A percentile compares a stretch with the other conserved stretches of the same genome.
Evolutionary conservation across 305 asterid genomes (phyloP).

Genomic region (Solanum hybrid): DNA sequence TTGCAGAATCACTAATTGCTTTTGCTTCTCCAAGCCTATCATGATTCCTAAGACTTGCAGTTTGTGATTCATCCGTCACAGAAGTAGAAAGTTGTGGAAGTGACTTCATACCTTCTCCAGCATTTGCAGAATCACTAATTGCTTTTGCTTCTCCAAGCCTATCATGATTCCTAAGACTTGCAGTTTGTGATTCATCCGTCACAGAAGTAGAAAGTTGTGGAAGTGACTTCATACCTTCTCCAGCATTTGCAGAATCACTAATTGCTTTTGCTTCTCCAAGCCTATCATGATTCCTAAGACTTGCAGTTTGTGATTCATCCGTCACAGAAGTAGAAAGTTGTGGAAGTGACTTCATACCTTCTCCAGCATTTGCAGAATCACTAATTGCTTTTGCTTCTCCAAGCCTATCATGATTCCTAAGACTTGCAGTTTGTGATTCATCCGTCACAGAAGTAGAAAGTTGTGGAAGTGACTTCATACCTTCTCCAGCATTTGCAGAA

Average conservation of each 20-base stretch:
- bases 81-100: background rate
- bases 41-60: background rate
- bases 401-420: background rate
- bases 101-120: background rate
- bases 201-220: slow-evolving; percentile 17
- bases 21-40: background rate
- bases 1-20: too few species aligned
- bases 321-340: slow-evolving; percentile 15
- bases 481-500: slow-evolving; percentile 28
- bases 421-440: slow-evolving; percentile 11
- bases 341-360: too few species aligned
- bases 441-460: slow-evolving; percentile 18
- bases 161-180: slow-evolving; percentile 5
- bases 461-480: slow-evolving; percentile 11
- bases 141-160: background rate
- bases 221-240: slow-evolving; percentile 21
- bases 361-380: too few species aligned
- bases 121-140: background rate
- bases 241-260: slow-evolving; percentile 18
- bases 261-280: slow-evolving; percentile 14
- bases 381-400: too few species aligned
- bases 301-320: slow-evolving; percentile 14
- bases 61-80: too few species aligned
- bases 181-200: slow-evolving; percentile 11
- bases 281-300: slow-evolving; percentile 5